phyloP scores from a whole-genome alignment of 176 grass and related monocot genomes.

The Alloteropsis semialata region DNA sequence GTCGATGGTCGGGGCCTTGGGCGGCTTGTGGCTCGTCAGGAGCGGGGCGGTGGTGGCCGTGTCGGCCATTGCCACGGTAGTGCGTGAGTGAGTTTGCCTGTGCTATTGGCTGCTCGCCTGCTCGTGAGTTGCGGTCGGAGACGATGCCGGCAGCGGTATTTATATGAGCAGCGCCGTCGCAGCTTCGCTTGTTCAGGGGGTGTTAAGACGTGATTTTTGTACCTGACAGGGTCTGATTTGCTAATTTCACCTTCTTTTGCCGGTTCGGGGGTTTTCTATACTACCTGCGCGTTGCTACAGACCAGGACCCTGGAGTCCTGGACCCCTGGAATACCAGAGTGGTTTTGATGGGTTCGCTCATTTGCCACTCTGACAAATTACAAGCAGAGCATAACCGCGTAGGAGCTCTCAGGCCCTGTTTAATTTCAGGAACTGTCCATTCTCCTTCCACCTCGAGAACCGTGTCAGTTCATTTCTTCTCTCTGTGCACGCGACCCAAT shows the following conservation, averaged over 20 bases:
- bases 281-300: no score
- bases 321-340: no score
- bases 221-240: not conserved
- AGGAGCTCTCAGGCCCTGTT: no score
- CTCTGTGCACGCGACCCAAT: no score
- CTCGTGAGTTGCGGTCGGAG: not conserved
- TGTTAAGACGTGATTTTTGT: not conserved
- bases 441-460: no score
- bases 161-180: not conserved
- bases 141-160: conserved; percentile 17
- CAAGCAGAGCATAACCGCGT: no score
- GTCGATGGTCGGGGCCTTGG: conserved; percentile 45
- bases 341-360: no score
- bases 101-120: not conserved
- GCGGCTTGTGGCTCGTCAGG: conserved; percentile 20
- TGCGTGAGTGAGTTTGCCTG: not conserved
- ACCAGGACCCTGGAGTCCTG: no score
- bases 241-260: not conserved
- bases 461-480: no score
- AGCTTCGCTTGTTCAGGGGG: not conserved
- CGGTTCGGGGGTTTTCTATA: no score
- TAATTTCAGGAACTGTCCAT: no score
- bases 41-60: conserved; percentile 43
- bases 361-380: no score
- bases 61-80: conserved; percentile 19